Percentiles rank a stretch among this genome's conserved stretches.
Evolutionary conservation across 495 filamentous ascomycete species (phyloP).

Genomic region (Daldinia grandis): DNA sequence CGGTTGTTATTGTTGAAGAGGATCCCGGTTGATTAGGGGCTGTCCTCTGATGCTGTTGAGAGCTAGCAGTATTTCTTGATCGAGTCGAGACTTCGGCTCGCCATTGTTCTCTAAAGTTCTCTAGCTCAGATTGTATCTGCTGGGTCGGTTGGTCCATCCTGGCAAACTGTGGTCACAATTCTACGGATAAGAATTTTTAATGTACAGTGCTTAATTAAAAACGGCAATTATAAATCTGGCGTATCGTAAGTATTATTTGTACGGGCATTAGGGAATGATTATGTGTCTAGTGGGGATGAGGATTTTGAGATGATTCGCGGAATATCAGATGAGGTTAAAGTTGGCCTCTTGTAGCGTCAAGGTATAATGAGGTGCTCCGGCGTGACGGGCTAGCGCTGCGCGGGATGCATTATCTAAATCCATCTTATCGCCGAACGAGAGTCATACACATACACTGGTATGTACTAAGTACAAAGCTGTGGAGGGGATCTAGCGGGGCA

Average conservation of each 20-base stretch:
- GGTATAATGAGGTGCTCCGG: conserved; percentile 8
- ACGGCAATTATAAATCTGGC: background rate
- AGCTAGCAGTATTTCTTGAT: conserved; percentile 51
- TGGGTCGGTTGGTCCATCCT: conserved; percentile 40
- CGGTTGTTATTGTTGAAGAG: conserved; percentile 27
- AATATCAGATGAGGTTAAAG: background rate
- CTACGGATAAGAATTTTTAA: conserved; percentile 1
- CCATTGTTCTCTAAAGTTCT: conserved; percentile 84
- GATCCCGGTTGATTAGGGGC: conserved; percentile 20
- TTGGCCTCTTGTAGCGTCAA: background rate
- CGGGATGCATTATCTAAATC: conserved; percentile 29
- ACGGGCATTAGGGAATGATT: background rate
- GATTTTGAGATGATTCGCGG: background rate
- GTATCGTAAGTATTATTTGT: background rate
- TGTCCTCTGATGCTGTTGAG: conserved; percentile 23
- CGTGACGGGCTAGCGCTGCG: conserved; percentile 3
- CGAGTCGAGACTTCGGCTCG: conserved; percentile 72
- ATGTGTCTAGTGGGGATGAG: background rate
- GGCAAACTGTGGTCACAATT: conserved; percentile 12
- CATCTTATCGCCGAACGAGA: conserved; percentile 35
- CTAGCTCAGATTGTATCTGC: conserved; percentile 71
- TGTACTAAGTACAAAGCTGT: background rate
- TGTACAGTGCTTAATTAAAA: background rate
- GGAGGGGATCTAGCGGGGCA: background rate
- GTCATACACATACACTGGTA: background rate